Base-by-base conservation (phyloP, 2,329 filamentous ascomycete genomes). In the Scedosporium apiospermum region DNA sequence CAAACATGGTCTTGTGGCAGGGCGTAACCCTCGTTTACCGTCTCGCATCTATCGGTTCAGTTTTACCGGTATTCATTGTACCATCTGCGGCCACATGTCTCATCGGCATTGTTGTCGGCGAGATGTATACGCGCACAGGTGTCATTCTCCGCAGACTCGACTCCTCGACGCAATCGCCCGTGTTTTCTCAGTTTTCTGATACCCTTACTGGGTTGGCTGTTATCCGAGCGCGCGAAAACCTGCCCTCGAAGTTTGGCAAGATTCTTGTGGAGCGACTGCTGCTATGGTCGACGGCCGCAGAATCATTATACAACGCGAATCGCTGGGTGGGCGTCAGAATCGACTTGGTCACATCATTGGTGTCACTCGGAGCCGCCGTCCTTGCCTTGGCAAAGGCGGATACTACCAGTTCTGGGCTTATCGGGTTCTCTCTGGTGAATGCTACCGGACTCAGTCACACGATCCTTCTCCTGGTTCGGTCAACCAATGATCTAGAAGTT, bases 41-140 rank as follows among this genome's bases (percentile, higher is more conserved):
- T 6, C 72, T 82, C 49, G 77, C 72, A 0, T 76, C 77, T 42
- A 77, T 82, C 60, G 78, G 77, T 63, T 77, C 78, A 60, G 80
- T 82, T 65, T 78, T 82, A 76, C 80, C 80, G 3, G 69, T 82
- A 27, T 82, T 82, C 65, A 76, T 79, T 61, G 53, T 81, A 2
- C 80, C 80, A 0, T 78, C 78, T 1, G 69, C 76, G 2, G 67
- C 78, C 27, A 76, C 80, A 9, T 82, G 78, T 65, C 64, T 76
- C 5, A 70, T 79, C 58, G 80, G 80, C 23, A 69, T 81, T 42
- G 61, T 76, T 9, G 72, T 81, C 26, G 74, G 71, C 2, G 74
- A 76, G 64, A 70, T 75, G 65, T 77, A 76, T 65, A 72, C 71
- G 0, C 70, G 74, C 46, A 79, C 78, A 1, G 78, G 77, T 6